Evolutionary conservation across 179 eudicot species (phyloP).

Genomic region (Silene noctiflora): DNA sequence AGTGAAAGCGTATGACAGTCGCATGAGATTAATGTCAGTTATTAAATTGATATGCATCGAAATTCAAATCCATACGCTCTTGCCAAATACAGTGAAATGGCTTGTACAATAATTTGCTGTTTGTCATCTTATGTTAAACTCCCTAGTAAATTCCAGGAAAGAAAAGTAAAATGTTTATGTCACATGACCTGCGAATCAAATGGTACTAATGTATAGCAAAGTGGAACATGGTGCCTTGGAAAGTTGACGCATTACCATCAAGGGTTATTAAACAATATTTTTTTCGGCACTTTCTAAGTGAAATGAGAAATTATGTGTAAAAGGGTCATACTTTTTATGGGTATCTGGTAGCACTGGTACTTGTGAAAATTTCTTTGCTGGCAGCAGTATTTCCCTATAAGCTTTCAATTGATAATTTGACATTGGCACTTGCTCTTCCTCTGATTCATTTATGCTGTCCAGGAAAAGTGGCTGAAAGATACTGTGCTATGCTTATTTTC

Average conservation of each 20-base stretch:
- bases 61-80: neutral
- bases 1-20: neutral
- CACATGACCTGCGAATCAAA: neutral
- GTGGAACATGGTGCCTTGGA: neutral
- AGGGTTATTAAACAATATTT: neutral
- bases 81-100: neutral
- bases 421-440: neutral
- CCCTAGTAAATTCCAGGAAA: neutral
- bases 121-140: neutral
- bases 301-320: neutral
- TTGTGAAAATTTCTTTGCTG: neutral
- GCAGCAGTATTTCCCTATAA: neutral
- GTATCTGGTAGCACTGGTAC: neutral
- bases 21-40: neutral
- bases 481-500: conserved; percentile 72
- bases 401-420: neutral
- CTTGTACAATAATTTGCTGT: neutral
- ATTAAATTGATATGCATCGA: neutral
- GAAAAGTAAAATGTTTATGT: neutral
- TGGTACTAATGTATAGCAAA: neutral
- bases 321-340: neutral
- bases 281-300: neutral
- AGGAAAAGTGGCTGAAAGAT: conserved; percentile 93
- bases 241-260: neutral
- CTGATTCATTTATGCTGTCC: conserved; percentile 11